Base-by-base conservation (phyloP, 257 asterid species). In the Sherardia arvensis region DNA sequence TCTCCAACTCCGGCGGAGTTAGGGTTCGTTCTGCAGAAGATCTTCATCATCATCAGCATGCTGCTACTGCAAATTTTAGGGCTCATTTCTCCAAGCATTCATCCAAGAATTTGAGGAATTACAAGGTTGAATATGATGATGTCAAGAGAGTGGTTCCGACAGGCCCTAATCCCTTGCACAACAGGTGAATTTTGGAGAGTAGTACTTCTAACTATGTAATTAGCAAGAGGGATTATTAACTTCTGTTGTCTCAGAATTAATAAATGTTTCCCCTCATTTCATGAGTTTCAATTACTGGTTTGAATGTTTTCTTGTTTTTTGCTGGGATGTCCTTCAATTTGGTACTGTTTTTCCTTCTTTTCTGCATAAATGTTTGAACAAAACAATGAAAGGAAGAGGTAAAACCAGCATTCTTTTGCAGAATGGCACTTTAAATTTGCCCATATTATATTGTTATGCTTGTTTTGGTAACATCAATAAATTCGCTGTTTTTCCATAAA, bases 81-180 rank as follows among this genome's bases (percentile, higher is more conserved):
- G 71, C 78, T 68, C 83, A 68, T 64, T 83, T 82, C 68, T 69
- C 83, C 7, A 76, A 74, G 71, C 74, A 82, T 48, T 62, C 74
- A 8, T 61, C 77, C 12, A 27, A 10, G 5, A 30, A 28, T 21
- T 68, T 62, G 66, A 67, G 56, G 61, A 57, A 15, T 51, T 68
- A 73, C 66, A 70, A 73, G 74, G 33, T 53, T 18, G 65, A 12
- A 34, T 64, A 65, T 27, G 76, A 17, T 45, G 67, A 62, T 27
- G 76, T 77, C 33, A 86, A 83, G 73, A 81, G 90, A 4, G 64
- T 68, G 58, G 86, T 86, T 53, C 94, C 94, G 11, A 79, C 86
- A 0, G 88, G 94, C 20, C 77, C 94, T 23, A 86, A 86, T 78
- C 94, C 90, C 7, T 67, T 86, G 79, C 90, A 83, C 66, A 86